These are phyloP conservation scores for Rhodotorula mucilaginosa DNA, from an alignment of 1,284 basidiomycete genomes.

Conservation along the genomic window DNA sequence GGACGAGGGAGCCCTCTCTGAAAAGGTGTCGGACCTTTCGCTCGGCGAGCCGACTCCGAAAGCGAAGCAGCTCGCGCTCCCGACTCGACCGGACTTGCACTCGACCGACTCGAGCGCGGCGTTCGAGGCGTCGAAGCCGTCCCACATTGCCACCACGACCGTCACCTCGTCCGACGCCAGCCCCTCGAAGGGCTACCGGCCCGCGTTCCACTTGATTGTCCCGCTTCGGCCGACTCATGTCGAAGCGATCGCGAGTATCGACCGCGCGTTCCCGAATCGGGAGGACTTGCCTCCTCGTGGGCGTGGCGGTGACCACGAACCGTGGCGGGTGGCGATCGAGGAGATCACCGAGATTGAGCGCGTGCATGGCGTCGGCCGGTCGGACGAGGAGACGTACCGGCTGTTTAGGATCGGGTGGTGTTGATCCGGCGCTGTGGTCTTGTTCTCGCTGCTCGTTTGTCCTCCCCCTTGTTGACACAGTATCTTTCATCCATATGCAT, in stretches of 20 bases:
- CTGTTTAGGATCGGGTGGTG: slow-evolving; percentile 19
- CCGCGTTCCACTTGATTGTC: slow-evolving; percentile 68
- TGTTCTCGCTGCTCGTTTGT: neutral
- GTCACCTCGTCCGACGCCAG: neutral
- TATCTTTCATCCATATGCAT: neutral
- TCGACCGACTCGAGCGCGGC: slow-evolving; percentile 16
- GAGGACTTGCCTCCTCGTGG: slow-evolving; percentile 12
- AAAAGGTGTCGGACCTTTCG: slow-evolving; percentile 13
- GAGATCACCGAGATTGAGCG: slow-evolving; percentile 29
- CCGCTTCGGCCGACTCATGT: slow-evolving; percentile 67
- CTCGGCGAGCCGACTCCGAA: slow-evolving; percentile 6
- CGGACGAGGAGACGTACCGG: slow-evolving; percentile 30
- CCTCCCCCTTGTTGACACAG: neutral
- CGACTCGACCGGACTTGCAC: slow-evolving; percentile 14
- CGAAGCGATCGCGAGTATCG: slow-evolving; percentile 61
- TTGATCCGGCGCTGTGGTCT: neutral
- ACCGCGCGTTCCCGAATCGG: slow-evolving; percentile 57
- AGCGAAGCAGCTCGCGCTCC: slow-evolving; percentile 7
- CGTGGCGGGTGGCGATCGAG: slow-evolving; percentile 31
- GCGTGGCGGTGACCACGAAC: neutral
- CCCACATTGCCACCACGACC: slow-evolving; percentile 11
- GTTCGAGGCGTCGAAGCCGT: neutral
- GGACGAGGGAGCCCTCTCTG: neutral
- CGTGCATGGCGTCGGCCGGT: slow-evolving; percentile 33
- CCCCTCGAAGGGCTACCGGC: neutral